Base-by-base conservation (phyloP, 1,284 basidiomycete species). In the Termitomyces sp. region DNA sequence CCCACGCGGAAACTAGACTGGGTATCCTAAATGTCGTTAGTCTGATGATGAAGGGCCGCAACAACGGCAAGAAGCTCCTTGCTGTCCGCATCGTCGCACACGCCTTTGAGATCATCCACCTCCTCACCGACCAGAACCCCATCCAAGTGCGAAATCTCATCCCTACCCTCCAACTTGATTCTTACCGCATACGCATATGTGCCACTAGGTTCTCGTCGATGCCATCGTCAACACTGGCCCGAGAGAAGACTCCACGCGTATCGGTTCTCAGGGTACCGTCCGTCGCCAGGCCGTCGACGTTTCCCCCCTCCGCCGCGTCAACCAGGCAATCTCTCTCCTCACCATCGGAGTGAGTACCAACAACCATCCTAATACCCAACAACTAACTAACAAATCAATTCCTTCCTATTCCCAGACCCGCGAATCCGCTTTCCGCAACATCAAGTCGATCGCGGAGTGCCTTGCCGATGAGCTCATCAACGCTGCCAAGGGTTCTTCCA, bases 41-140 rank as follows among this genome's bases (percentile, higher is more conserved):
- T 70, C 77, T 97, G 72, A 97, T 99, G 97, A 99, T 99, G 96
- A 97, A 99, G 81, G 97, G 97, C 63, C 94, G 97, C 76, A 99
- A 99, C 90, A 99, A 97, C 81, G 97, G 97, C 71, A 99, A 99
- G 84, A 99, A 99, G 80, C 88, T 98, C 73, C 81, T 99, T 78
- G 90, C 97, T 66, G 93, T 99, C 75, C 94, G 97, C 76, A 99
- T 99, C 67, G 97, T 99, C 66, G 92, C 94, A 59, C 97, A 99
- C 77, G 93, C 97, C 52, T 99, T 99, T 73, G 97, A 99, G 80
- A 97, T 99, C 77, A 97, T 99, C 77, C 91, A 99, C 84, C 93
- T 99, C 70, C 91, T 99, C 75, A 94, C 93, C 66, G 97, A 99
- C 85, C 93, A 96, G 78, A 99, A 99, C 84, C 97, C 97, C 62